Evolutionary conservation across 75 land plant species (phyloP).

Genomic region (Ceratopteris richardii): DNA sequence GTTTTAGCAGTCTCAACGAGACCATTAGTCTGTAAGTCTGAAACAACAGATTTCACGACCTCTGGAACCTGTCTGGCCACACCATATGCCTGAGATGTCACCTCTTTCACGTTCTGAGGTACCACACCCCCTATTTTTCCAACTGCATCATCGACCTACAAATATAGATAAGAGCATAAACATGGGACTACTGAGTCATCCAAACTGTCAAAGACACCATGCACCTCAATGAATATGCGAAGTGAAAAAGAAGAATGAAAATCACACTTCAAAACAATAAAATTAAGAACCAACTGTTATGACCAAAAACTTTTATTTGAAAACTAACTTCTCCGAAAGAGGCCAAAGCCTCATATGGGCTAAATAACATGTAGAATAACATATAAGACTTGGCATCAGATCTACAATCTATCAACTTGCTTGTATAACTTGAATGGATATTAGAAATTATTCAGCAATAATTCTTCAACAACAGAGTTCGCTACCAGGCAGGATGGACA

Average conservation of each 20-base stretch:
- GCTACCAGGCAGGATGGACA: no score
- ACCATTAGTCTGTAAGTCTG: slow-evolving; percentile 58
- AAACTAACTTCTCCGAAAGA: background rate
- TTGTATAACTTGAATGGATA: no score
- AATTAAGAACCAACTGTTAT: background rate
- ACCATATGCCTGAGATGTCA: slow-evolving; percentile 37
- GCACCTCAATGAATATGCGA: background rate
- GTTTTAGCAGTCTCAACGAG: slow-evolving; percentile 39
- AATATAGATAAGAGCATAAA: background rate
- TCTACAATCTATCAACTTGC: no score
- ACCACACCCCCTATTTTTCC: slow-evolving; percentile 37
- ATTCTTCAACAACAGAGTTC: no score
- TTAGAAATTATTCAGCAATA: no score
- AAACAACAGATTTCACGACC: slow-evolving; percentile 46
- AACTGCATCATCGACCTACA: slow-evolving; percentile 73
- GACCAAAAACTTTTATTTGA: background rate
- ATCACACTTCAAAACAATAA: background rate
- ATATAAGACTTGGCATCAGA: no score
- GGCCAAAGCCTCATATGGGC: no score
- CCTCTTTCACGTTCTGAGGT: slow-evolving; percentile 50
- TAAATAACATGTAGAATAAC: no score
- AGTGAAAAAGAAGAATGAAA: background rate
- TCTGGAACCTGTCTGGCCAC: slow-evolving; percentile 62
- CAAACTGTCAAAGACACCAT: no score
- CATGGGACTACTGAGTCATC: no score